Conservation (phyloP, 257 asterid genomes). For the Rhazya stricta region DNA sequence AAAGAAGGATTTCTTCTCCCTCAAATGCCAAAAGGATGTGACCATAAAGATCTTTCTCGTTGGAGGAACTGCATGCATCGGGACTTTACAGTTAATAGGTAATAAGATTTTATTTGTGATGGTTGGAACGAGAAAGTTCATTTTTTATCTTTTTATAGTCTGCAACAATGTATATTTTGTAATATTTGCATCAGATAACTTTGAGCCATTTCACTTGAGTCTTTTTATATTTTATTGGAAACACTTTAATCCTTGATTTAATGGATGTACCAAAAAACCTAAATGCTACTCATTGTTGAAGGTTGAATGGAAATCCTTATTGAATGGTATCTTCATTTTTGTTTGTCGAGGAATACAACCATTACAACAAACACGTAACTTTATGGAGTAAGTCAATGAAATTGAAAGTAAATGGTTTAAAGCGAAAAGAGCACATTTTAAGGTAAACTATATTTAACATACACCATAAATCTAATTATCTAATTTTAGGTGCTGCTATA, state of each 20-base stretch:
- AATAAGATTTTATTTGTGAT: background rate
- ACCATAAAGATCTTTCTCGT: slow-evolving; percentile 45
- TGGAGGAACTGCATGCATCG: slow-evolving; percentile 74
- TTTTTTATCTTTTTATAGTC: background rate
- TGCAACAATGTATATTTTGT: background rate
- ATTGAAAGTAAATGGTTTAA: background rate
- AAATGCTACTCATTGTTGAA: background rate
- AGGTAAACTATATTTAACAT: too few relatives aligned
- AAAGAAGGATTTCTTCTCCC: slow-evolving; percentile 22
- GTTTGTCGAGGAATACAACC: background rate
- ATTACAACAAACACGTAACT: background rate
- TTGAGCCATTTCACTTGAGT: background rate
- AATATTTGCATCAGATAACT: background rate
- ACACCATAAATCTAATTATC: background rate
- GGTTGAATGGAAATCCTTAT: background rate
- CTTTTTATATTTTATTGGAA: background rate
- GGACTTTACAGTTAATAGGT: slow-evolving; percentile 95
- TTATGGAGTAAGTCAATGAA: background rate
- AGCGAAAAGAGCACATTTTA: background rate
- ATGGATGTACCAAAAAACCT: background rate
- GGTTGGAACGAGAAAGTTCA: background rate
- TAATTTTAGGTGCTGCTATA: background rate
- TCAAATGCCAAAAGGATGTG: slow-evolving; percentile 44
- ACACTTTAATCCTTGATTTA: background rate
- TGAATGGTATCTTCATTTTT: background rate